A percentile compares a stretch with the other conserved stretches of the same genome.
Conservation (phyloP, 352 stramenopile genomes). For the Phytophthora melonis region DNA sequence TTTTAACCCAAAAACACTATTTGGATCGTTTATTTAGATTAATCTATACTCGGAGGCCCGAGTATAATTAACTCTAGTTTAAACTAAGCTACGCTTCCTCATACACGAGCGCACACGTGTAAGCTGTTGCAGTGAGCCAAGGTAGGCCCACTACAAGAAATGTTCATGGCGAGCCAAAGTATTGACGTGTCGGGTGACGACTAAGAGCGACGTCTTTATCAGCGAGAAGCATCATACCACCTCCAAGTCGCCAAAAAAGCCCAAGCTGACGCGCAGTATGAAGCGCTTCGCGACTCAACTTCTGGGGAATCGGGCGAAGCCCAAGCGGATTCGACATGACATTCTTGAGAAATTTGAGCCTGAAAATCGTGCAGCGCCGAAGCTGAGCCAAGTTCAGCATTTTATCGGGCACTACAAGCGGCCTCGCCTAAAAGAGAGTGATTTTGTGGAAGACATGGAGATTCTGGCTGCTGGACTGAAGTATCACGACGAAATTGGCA, state of each 20-base stretch:
- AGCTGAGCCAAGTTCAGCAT: not conserved
- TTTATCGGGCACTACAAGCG: slow-evolving; percentile 5
- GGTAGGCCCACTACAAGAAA: too few relatives aligned
- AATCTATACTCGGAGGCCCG: too few relatives aligned
- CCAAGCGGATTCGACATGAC: slow-evolving; percentile 5
- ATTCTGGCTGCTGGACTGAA: not conserved
- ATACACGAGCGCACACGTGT: too few relatives aligned
- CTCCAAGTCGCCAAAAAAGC: not conserved
- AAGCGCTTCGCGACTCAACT: slow-evolving; percentile 3
- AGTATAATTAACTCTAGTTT: too few relatives aligned
- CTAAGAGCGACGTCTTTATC: not conserved
- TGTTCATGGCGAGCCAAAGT: not conserved
- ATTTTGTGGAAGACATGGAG: slow-evolving; percentile 15
- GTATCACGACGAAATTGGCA: not conserved
- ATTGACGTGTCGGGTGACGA: not conserved
- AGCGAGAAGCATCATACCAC: not conserved
- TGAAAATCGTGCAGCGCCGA: not conserved
- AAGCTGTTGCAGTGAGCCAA: too few relatives aligned
- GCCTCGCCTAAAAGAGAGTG: not conserved
- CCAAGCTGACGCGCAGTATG: not conserved
- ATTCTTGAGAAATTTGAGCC: slow-evolving; percentile 11
- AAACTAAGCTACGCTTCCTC: too few relatives aligned
- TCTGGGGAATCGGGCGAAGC: not conserved
- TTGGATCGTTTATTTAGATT: too few relatives aligned
- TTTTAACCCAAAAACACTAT: too few relatives aligned